Percentiles rank a stretch among this genome's conserved stretches.
phyloP scores from a whole-genome alignment of 331 rosid species.

The Stylosanthes scabra region DNA sequence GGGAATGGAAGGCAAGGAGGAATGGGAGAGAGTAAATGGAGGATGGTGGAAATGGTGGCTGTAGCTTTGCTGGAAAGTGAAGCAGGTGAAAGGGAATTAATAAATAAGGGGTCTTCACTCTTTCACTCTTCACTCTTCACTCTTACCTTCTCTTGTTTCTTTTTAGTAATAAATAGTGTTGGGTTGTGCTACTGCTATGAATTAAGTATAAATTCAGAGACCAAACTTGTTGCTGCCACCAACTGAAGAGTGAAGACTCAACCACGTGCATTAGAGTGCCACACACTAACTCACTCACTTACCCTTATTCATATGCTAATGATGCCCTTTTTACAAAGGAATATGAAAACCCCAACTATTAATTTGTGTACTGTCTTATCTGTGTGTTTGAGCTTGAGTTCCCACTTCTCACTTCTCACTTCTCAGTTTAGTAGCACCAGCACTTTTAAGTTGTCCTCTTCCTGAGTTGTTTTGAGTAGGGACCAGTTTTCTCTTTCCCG shows the following conservation, averaged over 20 bases:
- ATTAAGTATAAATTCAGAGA: constrained; percentile 53
- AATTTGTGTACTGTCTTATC: not conserved
- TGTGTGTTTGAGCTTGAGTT: constrained; percentile 18
- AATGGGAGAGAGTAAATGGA: constrained; percentile 43
- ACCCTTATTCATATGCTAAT: constrained; percentile 37
- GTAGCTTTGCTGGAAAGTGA: constrained; percentile 78
- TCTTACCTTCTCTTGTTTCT: not conserved
- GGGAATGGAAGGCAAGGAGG: constrained; percentile 43
- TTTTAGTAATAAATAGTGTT: not conserved
- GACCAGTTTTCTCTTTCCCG: constrained; percentile 48
- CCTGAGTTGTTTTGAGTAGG: constrained; percentile 51
- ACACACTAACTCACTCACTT: constrained; percentile 20
- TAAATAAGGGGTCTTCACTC: constrained; percentile 22
- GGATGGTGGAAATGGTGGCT: constrained; percentile 56
- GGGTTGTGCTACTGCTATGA: not conserved
- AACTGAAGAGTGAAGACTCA: constrained; percentile 63
- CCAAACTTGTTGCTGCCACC: constrained; percentile 51
- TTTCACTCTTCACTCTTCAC: not conserved
- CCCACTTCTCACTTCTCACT: not conserved
- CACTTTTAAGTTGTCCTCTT: constrained; percentile 26
- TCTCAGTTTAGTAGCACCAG: not conserved
- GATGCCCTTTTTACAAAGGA: constrained; percentile 50
- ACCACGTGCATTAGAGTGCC: constrained; percentile 84
- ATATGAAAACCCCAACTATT: constrained; percentile 26
- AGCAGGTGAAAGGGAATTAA: constrained; percentile 66